Conservation (phyloP, 2,329 filamentous ascomycete genomes). For the Alternaria arborescens region DNA sequence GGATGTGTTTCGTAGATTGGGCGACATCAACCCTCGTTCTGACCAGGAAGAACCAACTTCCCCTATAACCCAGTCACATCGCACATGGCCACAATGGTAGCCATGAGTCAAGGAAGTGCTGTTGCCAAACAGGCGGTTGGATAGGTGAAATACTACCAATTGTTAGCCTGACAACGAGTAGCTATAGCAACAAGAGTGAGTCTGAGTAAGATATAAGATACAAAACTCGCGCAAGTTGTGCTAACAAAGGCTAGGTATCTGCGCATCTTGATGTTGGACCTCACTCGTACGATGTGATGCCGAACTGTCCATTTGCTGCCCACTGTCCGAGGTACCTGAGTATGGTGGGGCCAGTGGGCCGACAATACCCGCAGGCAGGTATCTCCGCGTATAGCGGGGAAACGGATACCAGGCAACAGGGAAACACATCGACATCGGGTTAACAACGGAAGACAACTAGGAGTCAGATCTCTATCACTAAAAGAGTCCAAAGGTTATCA, state of each 20-base stretch:
- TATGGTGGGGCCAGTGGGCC: background rate
- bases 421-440: background rate
- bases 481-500: background rate
- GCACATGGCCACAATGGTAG: background rate
- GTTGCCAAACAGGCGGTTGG: background rate
- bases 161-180: background rate
- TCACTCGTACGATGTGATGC: background rate
- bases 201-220: background rate
- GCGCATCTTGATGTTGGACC: background rate
- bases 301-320: background rate
- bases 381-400: background rate
- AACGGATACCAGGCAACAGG: background rate
- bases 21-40: background rate
- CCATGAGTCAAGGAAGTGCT: background rate
- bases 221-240: background rate
- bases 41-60: background rate
- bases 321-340: background rate
- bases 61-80: background rate
- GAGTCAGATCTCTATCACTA: background rate
- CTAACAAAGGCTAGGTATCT: background rate
- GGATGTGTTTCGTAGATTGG: background rate
- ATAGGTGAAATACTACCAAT: background rate
- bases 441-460: background rate
- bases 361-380: constrained; percentile 1
- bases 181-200: too few species aligned